Evolutionary conservation across 129 eudicot genomes (phyloP).

Genomic region (Helianthus tuberosus): DNA sequence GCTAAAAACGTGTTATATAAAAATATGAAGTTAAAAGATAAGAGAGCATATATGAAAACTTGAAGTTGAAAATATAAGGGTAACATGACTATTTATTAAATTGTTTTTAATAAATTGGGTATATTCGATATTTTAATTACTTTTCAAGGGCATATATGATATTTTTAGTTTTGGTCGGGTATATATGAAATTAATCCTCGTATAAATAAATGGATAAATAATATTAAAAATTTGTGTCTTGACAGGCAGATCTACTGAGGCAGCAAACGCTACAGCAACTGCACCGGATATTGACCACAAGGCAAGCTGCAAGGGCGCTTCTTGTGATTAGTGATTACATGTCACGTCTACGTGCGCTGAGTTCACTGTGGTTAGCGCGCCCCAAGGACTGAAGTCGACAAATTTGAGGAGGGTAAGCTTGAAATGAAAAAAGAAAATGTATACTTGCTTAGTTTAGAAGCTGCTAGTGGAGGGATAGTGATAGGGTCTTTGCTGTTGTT

Average conservation of each 20-base stretch:
- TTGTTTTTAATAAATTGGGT: too few species aligned
- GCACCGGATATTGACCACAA: constrained; percentile 87
- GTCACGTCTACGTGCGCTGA: constrained; percentile 90
- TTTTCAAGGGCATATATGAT: too few species aligned
- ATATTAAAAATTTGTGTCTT: background rate
- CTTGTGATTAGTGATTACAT: constrained; percentile 80
- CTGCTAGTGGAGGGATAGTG: constrained; percentile 16
- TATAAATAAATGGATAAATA: background rate
- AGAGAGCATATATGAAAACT: too few species aligned
- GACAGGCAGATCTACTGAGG: constrained; percentile 90
- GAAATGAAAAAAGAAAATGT: background rate
- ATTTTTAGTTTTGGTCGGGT: too few species aligned
- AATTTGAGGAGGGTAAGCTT: background rate
- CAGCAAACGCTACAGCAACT: constrained; percentile 89
- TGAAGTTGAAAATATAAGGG: too few species aligned
- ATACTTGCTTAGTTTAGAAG: constrained; percentile 29
- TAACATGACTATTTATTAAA: too few species aligned
- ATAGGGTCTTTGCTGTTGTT: constrained; percentile 21
- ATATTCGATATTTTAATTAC: too few species aligned
- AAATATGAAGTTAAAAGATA: too few species aligned
- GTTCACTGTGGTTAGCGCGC: constrained; percentile 94
- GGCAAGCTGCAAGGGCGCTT: constrained; percentile 97
- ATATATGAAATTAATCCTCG: background rate
- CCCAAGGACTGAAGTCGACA: constrained; percentile 56
- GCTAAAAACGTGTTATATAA: too few species aligned